These are phyloP conservation scores for Vitellaria paradoxa DNA, from an alignment of 179 eudicot species.

Conservation along the genomic window DNA sequence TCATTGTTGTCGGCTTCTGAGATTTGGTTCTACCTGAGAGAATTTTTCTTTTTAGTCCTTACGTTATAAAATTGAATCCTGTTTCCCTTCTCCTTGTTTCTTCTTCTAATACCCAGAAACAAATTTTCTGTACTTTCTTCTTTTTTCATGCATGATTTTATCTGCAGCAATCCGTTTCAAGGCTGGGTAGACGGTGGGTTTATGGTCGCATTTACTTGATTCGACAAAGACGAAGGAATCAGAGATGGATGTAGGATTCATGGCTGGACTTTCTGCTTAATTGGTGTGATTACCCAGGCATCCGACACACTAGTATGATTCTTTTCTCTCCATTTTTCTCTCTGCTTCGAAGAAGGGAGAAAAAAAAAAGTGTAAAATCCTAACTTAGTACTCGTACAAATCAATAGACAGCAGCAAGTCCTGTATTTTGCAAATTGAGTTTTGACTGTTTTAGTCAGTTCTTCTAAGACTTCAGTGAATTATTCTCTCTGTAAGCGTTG, in stretches of 20 bases:
- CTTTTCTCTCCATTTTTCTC: background rate
- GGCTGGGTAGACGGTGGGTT: slow-evolving; percentile 70
- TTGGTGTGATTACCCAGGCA: background rate
- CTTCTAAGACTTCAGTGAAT: background rate
- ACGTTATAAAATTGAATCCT: background rate
- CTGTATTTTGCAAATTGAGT: background rate
- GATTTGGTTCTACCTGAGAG: background rate
- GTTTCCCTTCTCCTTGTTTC: background rate
- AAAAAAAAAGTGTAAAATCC: slow-evolving; percentile 5
- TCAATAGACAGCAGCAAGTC: background rate
- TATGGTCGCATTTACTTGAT: slow-evolving; percentile 83
- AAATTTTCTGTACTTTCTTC: background rate
- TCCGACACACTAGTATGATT: background rate
- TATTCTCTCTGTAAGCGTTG: too few species aligned
- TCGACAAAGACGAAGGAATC: slow-evolving; percentile 43
- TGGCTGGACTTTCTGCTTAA: background rate
- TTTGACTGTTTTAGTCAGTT: background rate
- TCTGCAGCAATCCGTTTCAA: slow-evolving; percentile 61
- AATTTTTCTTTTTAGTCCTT: background rate
- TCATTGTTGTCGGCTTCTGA: background rate
- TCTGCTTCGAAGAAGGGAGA: background rate
- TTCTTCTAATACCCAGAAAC: background rate
- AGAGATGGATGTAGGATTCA: slow-evolving; percentile 33
- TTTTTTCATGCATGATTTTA: slow-evolving; percentile 1
- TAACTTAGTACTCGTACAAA: background rate